These are phyloP conservation scores for Tricholoma sp. DNA, from an alignment of 768 basidiomycete genomes.

Conservation along the genomic window DNA sequence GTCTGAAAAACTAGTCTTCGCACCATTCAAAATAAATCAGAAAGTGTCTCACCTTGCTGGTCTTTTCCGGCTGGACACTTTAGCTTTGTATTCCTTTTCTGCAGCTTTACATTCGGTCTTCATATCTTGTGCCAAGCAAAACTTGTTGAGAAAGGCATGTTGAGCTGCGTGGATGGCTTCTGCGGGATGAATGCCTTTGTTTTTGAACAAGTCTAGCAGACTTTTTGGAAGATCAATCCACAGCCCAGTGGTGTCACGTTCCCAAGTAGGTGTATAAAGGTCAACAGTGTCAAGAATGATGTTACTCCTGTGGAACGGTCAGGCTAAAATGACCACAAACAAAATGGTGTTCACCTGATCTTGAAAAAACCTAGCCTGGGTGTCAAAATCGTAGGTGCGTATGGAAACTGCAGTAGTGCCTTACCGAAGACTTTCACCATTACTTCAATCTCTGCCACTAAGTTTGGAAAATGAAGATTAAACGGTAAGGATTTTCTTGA, in stretches of 20 bases:
- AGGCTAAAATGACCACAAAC: neutral
- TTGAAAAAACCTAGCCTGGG: constrained; percentile 66
- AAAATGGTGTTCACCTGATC: constrained; percentile 40
- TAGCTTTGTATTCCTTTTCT: constrained; percentile 63
- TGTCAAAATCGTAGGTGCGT: neutral
- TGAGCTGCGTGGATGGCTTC: constrained; percentile 83
- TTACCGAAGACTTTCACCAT: constrained; percentile 70
- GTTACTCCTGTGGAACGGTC: constrained; percentile 37
- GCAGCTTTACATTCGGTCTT: constrained; percentile 79
- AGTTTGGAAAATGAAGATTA: neutral
- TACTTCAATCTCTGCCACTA: constrained; percentile 50
- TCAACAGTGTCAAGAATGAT: constrained; percentile 73
- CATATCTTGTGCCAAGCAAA: constrained; percentile 62
- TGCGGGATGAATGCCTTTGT: constrained; percentile 58
- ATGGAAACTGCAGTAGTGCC: constrained; percentile 11
- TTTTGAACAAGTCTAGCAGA: constrained; percentile 46
- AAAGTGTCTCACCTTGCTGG: constrained; percentile 51
- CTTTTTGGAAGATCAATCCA: constrained; percentile 73
- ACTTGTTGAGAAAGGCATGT: constrained; percentile 79
- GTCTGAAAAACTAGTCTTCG: constrained; percentile 29
- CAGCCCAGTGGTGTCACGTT: constrained; percentile 63
- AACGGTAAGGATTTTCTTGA: constrained; percentile 4
- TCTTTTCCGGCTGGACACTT: constrained; percentile 52
- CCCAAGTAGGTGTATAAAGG: constrained; percentile 73
- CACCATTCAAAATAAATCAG: neutral